Evolutionary conservation across 345 rosid genomes (phyloP).

Genomic region (Trapa bicornis): DNA sequence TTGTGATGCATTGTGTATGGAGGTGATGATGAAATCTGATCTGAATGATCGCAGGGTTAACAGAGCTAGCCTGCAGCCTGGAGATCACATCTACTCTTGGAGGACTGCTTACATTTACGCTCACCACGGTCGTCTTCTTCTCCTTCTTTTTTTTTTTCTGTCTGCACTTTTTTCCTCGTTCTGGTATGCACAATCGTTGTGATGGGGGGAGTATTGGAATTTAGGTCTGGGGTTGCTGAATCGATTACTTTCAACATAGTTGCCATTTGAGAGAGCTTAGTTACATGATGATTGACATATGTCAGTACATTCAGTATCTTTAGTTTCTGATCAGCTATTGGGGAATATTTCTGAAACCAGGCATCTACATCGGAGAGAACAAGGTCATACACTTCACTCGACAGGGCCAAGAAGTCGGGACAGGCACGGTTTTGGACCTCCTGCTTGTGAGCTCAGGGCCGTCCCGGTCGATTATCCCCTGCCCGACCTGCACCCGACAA

Average conservation of each 20-base stretch:
- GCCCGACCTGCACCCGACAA: conserved; percentile 48
- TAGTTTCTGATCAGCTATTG: not conserved
- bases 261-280: not conserved
- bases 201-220: not conserved
- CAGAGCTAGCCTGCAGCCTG: conserved; percentile 53
- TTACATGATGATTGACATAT: too few relatives aligned
- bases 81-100: conserved; percentile 90
- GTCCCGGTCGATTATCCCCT: conserved; percentile 31
- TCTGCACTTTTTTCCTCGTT: not conserved
- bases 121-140: conserved; percentile 52
- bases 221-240: not conserved
- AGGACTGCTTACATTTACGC: conserved; percentile 84
- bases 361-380: conserved; percentile 56
- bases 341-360: not conserved
- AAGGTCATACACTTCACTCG: conserved; percentile 81
- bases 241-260: not conserved
- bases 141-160: not conserved
- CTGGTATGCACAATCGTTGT: not conserved
- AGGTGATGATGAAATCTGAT: not conserved
- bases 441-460: conserved; percentile 70
- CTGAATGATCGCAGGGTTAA: conserved; percentile 26
- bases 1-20: not conserved
- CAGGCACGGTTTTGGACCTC: conserved; percentile 66
- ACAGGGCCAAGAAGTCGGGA: conserved; percentile 85
- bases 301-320: not conserved